Conservation (phyloP, 1,139 yeast genomes). For the Hansenula sp. region DNA sequence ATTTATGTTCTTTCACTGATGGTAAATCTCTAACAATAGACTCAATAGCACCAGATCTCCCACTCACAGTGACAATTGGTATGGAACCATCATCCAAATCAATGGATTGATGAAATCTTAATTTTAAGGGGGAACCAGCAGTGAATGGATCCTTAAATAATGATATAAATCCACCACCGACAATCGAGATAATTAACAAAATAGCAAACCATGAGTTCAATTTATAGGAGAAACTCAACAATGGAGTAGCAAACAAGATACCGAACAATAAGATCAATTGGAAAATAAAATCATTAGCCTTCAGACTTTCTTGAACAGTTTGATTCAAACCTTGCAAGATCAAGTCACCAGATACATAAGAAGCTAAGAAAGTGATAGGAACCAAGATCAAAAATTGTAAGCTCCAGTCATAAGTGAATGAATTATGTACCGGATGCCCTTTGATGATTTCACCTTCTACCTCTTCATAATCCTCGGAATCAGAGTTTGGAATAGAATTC, state of each 20-base stretch:
- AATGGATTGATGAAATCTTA: constrained; percentile 60
- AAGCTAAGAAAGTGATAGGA: constrained; percentile 57
- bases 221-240: constrained; percentile 71
- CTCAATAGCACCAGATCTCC: constrained; percentile 44
- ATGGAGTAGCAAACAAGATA: constrained; percentile 48
- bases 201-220: constrained; percentile 50
- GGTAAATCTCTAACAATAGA: constrained; percentile 57
- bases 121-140: constrained; percentile 58
- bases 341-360: constrained; percentile 43
- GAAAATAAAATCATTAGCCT: constrained; percentile 46
- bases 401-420: constrained; percentile 74
- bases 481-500: constrained; percentile 9
- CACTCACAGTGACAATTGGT: constrained; percentile 44
- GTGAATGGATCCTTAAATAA: constrained; percentile 50
- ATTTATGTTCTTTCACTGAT: constrained; percentile 41
- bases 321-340: constrained; percentile 63
- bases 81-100: constrained; percentile 33
- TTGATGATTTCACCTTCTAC: constrained; percentile 8
- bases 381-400: constrained; percentile 65
- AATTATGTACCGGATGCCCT: constrained; percentile 28
- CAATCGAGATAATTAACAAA: constrained; percentile 31
- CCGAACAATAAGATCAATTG: constrained; percentile 34
- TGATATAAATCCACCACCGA: constrained; percentile 36
- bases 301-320: constrained; percentile 61
- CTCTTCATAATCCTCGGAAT: constrained; percentile 9